These are phyloP conservation scores for Mollisiaceae sp. DNA, from an alignment of 2,329 filamentous ascomycete genomes.

Conservation along the genomic window DNA sequence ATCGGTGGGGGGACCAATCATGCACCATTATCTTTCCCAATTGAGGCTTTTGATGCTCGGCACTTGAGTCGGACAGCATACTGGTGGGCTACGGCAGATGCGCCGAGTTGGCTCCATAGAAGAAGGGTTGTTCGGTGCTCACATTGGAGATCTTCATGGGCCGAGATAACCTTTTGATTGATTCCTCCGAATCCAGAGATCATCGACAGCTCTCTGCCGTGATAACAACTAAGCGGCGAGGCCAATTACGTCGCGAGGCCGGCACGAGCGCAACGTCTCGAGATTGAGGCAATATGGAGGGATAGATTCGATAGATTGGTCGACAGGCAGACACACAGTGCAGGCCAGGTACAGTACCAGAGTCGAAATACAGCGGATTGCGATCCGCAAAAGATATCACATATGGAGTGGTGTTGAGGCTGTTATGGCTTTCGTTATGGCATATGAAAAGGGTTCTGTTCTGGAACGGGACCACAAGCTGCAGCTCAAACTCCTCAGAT, in stretches of 20 bases:
- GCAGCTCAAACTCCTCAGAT: constrained; percentile 5
- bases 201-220: constrained; percentile 8
- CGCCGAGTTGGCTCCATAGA: constrained; percentile 16
- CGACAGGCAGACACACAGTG: not conserved
- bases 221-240: not conserved
- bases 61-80: constrained; percentile 24
- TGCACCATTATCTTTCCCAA: not conserved
- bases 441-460: not conserved
- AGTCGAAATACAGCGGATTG: not conserved
- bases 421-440: not conserved
- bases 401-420: constrained; percentile 5
- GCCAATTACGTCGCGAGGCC: not conserved
- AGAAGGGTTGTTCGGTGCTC: constrained; percentile 17
- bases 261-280: constrained; percentile 4
- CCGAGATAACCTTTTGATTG: constrained; percentile 23
- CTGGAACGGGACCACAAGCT: not conserved
- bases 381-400: not conserved
- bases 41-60: constrained; percentile 21
- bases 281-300: constrained; percentile 21
- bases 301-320: constrained; percentile 21
- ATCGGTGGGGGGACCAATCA: not conserved
- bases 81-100: constrained; percentile 26
- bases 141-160: constrained; percentile 16
- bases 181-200: constrained; percentile 14
- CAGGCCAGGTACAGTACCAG: constrained; percentile 18